Evolutionary conservation across 1,284 basidiomycete genomes (phyloP).

Genomic region (Fomes fomentarius): DNA sequence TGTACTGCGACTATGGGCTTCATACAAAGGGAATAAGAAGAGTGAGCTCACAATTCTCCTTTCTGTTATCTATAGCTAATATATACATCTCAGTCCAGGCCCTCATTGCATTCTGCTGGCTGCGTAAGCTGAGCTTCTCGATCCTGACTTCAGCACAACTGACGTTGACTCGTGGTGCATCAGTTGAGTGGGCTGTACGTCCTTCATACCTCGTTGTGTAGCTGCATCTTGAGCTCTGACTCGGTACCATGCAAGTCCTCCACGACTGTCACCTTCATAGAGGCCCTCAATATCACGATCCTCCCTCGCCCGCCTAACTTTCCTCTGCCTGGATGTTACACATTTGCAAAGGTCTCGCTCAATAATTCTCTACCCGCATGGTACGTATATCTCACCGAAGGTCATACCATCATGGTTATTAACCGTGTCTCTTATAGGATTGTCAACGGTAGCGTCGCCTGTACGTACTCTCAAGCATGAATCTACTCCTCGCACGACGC

Average conservation of each 20-base stretch:
- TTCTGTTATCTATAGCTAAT: too few relatives aligned
- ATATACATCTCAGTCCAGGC: background rate
- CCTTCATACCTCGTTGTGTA: background rate
- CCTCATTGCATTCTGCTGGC: conserved; percentile 2
- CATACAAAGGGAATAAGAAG: conserved; percentile 4
- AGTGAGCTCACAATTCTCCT: background rate
- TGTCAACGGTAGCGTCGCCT: conserved; percentile 5
- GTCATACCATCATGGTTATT: background rate
- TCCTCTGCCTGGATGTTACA: conserved; percentile 9
- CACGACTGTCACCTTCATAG: background rate
- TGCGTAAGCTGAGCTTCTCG: too few relatives aligned
- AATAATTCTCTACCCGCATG: conserved; percentile 3
- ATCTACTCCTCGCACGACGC: too few relatives aligned
- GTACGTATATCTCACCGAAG: background rate
- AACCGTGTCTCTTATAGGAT: background rate
- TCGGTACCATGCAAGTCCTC: background rate
- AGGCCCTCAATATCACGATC: conserved; percentile 2
- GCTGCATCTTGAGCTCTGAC: background rate
- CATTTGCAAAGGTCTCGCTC: conserved; percentile 1
- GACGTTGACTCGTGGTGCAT: too few relatives aligned
- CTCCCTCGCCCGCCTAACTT: conserved; percentile 3
- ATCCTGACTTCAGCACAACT: too few relatives aligned
- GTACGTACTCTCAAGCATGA: background rate
- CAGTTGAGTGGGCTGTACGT: too few relatives aligned
- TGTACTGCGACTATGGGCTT: conserved; percentile 4